A percentile compares a stretch with the other conserved stretches of the same genome.
phyloP scores from a whole-genome alignment of 257 asterid genomes.

The Salvia miltiorrhiza region DNA sequence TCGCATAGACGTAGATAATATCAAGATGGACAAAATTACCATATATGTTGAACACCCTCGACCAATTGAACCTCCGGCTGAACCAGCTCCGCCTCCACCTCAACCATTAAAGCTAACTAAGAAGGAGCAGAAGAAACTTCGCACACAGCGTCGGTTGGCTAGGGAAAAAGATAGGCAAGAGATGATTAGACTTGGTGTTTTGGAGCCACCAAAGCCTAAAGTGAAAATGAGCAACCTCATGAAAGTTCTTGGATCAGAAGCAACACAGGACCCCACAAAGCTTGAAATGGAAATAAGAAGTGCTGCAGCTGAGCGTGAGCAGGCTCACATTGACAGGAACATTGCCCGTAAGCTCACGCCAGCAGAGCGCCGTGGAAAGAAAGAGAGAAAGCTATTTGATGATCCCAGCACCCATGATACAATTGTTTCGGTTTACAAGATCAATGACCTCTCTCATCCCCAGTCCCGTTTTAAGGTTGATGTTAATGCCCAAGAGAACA shows the following conservation, averaged over 20 bases:
- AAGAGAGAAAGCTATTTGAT: slow-evolving; percentile 81
- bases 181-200: slow-evolving; percentile 83
- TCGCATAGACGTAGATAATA: slow-evolving; percentile 33
- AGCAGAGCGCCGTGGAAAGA: slow-evolving; percentile 89
- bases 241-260: slow-evolving; percentile 96
- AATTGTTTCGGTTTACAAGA: slow-evolving; percentile 71
- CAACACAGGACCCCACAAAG: slow-evolving; percentile 95
- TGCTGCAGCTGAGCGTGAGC: slow-evolving; percentile 99
- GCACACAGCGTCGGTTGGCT: slow-evolving; percentile 80
- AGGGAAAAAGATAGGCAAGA: slow-evolving; percentile 91
- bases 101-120: slow-evolving; percentile 91
- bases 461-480: slow-evolving; percentile 89
- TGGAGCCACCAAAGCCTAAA: slow-evolving; percentile 89
- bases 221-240: slow-evolving; percentile 97
- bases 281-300: slow-evolving; percentile 91
- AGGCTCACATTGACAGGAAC: slow-evolving; percentile 90
- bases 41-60: slow-evolving; percentile 85
- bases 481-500: slow-evolving; percentile 84
- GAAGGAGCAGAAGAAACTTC: slow-evolving; percentile 92
- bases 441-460: slow-evolving; percentile 88
- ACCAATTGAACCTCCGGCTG: slow-evolving; percentile 92
- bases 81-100: slow-evolving; percentile 90
- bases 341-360: slow-evolving; percentile 95
- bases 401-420: slow-evolving; percentile 52
- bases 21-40: slow-evolving; percentile 74